Base-by-base conservation (phyloP, 805 yeast species). In the Starmera caribaea region DNA sequence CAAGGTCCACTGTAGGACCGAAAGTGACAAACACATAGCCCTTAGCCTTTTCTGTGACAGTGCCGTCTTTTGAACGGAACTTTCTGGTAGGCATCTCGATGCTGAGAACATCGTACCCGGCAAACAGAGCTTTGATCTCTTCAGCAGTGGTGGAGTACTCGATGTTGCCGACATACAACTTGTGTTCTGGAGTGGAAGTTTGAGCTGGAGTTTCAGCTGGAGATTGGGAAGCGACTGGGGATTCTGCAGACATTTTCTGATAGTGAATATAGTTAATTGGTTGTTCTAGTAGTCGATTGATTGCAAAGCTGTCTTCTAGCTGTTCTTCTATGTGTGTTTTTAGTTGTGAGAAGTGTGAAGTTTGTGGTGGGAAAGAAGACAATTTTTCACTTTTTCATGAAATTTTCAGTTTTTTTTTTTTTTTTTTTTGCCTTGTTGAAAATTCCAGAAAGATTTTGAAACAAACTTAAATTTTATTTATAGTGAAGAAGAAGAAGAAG, bases 21-120 rank as follows among this genome's bases (percentile, higher is more conserved):
- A 74, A 74, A 43, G 76, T 73, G 38, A 76, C 72, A 54, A 77
- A 78, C 12, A 78, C 82, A 49, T 73, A 76, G 32, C 84, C 83
- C 65, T 71, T 55, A 36, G 57, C 64, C 59, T 55, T 65, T 49
- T 57, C 61, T 40, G 43, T 61, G 34, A 61, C 65, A 21, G 57
- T 56, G 7, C 24, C 24, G 34, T 60, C 55, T 37, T 42, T 55
- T 40, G 50, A 54, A 42, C 48, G 54, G 47, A 49, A 41, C 43
- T 53, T 55, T 45, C 65, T 63, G 56, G 68, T 69, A 51, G 82
- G 82, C 45, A 76, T 65, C 40, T 73, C 74, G 36, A 76, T 68
- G 28, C 62, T 65, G 26, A 63, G 65, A 52, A 70, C 68, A 5
- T 57, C 55, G 44, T 68, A 70, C 16, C 68, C 77, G 39, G 58